phyloP scores from a whole-genome alignment of 352 stramenopile species.

The Pythium aristosporum region DNA sequence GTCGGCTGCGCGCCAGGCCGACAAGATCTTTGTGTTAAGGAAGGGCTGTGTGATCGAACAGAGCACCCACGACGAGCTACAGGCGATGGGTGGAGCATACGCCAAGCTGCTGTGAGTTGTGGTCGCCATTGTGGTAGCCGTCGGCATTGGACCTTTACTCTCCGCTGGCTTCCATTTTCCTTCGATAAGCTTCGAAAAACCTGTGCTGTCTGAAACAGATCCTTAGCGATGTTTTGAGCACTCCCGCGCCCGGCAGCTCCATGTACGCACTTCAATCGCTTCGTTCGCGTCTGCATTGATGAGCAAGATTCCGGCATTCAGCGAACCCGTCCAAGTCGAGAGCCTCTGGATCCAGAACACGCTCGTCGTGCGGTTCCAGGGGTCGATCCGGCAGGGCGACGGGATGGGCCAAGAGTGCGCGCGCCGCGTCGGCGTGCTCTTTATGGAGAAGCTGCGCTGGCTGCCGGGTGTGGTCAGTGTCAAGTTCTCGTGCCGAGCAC shows the following conservation, averaged over 20 bases:
- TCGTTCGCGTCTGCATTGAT: neutral
- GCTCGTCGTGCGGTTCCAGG: conserved; percentile 32
- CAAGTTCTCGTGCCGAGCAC: conserved; percentile 60
- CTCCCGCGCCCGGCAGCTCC: too few relatives aligned
- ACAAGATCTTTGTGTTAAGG: neutral
- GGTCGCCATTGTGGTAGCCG: too few relatives aligned
- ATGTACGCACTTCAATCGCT: conserved; percentile 9
- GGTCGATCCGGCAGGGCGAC: neutral
- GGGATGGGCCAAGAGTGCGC: neutral
- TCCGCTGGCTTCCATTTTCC: too few relatives aligned
- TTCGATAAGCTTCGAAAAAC: too few relatives aligned
- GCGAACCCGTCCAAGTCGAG: conserved; percentile 7
- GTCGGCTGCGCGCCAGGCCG: neutral
- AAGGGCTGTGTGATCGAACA: neutral
- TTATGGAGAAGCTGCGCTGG: conserved; percentile 25
- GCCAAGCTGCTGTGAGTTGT: neutral
- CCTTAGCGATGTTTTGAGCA: too few relatives aligned
- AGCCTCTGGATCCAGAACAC: conserved; percentile 66
- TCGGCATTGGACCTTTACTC: too few relatives aligned
- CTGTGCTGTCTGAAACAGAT: too few relatives aligned
- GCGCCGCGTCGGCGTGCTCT: conserved; percentile 14
- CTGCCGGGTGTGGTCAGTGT: conserved; percentile 47
- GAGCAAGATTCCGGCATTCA: neutral
- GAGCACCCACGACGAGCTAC: neutral
- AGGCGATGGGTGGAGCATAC: neutral